phyloP scores from a whole-genome alignment of 164 flowering plant genomes.

The Umbilicus rupestris region DNA sequence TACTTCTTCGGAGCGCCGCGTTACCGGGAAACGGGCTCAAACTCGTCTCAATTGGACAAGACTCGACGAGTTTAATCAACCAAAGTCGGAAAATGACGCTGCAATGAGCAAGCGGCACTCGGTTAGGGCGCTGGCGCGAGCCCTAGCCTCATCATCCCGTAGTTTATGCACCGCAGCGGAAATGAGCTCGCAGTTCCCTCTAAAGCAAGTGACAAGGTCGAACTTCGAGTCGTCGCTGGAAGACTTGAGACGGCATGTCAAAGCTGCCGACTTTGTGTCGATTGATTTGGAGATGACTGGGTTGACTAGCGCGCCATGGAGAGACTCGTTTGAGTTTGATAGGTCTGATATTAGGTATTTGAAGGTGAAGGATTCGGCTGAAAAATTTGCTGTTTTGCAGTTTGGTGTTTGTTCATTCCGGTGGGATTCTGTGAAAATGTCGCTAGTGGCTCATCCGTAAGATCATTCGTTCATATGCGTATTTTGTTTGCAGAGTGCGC shows the following conservation, averaged over 20 bases:
- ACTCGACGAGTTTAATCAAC: background rate
- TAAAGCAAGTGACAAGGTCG: conserved; percentile 64
- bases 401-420: conserved; percentile 93
- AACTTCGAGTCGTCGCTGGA: conserved; percentile 63
- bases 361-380: conserved; percentile 89
- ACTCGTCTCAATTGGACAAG: too few relatives aligned
- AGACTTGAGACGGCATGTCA: conserved; percentile 42
- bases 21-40: too few relatives aligned
- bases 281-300: conserved; percentile 96
- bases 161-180: conserved; percentile 4
- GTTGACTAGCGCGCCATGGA: conserved; percentile 85
- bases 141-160: conserved; percentile 18
- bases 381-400: conserved; percentile 89
- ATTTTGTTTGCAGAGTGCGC: background rate
- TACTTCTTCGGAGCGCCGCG: too few relatives aligned
- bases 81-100: background rate
- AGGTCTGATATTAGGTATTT: conserved; percentile 60
- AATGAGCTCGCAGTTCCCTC: conserved; percentile 26
- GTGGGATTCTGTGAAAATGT: conserved; percentile 46
- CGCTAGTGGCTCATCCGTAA: conserved; percentile 76
- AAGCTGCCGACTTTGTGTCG: conserved; percentile 73
- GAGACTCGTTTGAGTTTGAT: conserved; percentile 74
- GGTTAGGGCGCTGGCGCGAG: conserved; percentile 19
- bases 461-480: background rate
- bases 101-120: conserved; percentile 22